Conservation (phyloP, 2,329 filamentous ascomycete species). For the Alternaria brassicicola region DNA sequence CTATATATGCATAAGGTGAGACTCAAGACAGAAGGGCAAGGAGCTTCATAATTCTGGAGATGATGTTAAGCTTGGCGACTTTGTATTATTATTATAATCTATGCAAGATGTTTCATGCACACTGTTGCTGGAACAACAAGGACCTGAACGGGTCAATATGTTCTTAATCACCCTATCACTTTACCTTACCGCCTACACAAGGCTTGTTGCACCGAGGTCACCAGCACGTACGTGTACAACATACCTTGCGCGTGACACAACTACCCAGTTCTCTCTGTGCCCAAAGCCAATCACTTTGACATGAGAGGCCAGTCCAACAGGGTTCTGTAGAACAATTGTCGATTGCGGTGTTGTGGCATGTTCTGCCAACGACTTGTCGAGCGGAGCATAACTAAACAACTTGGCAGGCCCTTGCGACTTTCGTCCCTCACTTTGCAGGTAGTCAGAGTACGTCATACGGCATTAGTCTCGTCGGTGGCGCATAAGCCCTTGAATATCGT, state of each 20-base stretch:
- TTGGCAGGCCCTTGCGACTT: not conserved
- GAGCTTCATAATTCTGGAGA: not conserved
- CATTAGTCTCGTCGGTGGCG: not conserved
- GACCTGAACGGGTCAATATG: not conserved
- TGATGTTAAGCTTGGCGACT: not conserved
- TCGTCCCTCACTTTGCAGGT: not conserved
- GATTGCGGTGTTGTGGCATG: constrained; percentile 16
- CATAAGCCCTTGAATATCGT: not conserved
- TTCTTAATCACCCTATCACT: not conserved
- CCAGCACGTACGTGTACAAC: not conserved
- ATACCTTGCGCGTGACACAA: not conserved
- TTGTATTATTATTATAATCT: not conserved
- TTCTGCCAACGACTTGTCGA: constrained; percentile 17
- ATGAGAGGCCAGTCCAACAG: constrained; percentile 1
- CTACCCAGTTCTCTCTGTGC: not conserved
- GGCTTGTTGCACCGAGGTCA: not conserved
- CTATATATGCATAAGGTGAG: not conserved
- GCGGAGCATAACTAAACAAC: not conserved
- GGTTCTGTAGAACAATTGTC: constrained; percentile 1
- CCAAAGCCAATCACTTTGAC: not conserved
- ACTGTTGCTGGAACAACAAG: not conserved
- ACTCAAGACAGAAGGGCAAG: not conserved
- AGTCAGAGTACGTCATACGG: not conserved
- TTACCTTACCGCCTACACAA: not conserved
- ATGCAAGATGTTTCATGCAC: not conserved